Percentiles rank a stretch among this genome's conserved stretches.
Conservation (phyloP, 2,329 filamentous ascomycete species). For the Setomelanomma holmii region DNA sequence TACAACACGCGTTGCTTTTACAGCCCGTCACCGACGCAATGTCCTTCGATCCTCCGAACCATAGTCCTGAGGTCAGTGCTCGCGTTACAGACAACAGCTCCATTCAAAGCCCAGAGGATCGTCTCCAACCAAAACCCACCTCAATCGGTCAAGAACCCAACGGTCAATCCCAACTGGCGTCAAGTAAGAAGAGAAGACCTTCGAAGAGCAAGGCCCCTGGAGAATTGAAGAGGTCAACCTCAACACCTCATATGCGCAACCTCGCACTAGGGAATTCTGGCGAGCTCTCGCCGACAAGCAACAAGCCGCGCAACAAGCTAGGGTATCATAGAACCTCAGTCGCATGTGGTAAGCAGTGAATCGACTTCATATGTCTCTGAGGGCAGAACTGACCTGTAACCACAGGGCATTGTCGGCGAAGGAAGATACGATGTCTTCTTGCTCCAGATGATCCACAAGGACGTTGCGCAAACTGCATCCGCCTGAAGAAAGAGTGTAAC, state of each 20-base stretch:
- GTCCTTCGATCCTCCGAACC: conserved; percentile 42
- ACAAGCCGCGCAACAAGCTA: conserved; percentile 85
- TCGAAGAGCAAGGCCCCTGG: conserved; percentile 50
- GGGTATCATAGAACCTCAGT: conserved; percentile 95
- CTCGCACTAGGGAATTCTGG: conserved; percentile 45
- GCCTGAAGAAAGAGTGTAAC: conserved; percentile 91
- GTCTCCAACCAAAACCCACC: conserved; percentile 25
- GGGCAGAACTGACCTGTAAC: conserved; percentile 24
- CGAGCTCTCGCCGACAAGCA: conserved; percentile 58
- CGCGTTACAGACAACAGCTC: conserved; percentile 30
- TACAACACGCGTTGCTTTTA: conserved; percentile 43
- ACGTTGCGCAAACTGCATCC: conserved; percentile 90
- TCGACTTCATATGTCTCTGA: not conserved
- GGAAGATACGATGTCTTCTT: conserved; percentile 91
- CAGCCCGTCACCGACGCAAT: conserved; percentile 42
- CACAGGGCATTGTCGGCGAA: conserved; percentile 84
- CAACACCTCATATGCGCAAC: conserved; percentile 58
- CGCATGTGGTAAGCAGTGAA: conserved; percentile 82
- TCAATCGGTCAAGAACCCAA: conserved; percentile 24
- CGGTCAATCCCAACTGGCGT: conserved; percentile 30
- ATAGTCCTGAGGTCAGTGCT: conserved; percentile 36
- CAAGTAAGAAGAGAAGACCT: conserved; percentile 46
- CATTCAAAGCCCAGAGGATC: conserved; percentile 30
- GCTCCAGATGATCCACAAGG: conserved; percentile 74
- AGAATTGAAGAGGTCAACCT: conserved; percentile 52